phyloP scores from a whole-genome alignment of 1,139 yeast species.

The Lodderomyces parapsilosis region DNA sequence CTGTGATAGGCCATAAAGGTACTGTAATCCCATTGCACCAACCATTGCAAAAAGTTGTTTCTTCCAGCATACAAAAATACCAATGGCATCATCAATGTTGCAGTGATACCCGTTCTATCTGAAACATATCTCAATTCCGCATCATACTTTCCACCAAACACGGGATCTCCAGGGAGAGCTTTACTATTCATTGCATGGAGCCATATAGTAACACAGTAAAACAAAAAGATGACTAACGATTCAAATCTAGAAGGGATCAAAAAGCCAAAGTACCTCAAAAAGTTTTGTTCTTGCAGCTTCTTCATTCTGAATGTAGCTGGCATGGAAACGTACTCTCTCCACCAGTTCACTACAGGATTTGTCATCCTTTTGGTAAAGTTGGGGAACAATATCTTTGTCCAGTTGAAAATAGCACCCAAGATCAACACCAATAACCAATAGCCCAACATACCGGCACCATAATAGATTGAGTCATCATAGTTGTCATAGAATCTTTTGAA shows the following conservation, averaged over 20 bases:
- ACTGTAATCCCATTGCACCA: slow-evolving; percentile 38
- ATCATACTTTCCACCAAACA: slow-evolving; percentile 6
- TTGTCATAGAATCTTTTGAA: slow-evolving; percentile 23
- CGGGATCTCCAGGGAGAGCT: slow-evolving; percentile 22
- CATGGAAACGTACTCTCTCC: slow-evolving; percentile 15
- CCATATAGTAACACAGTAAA: slow-evolving; percentile 45
- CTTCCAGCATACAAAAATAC: slow-evolving; percentile 43
- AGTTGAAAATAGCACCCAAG: slow-evolving; percentile 38
- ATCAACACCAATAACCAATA: slow-evolving; percentile 51
- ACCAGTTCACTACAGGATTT: slow-evolving; percentile 1
- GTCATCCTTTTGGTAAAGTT: slow-evolving; percentile 15
- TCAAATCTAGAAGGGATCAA: slow-evolving; percentile 30
- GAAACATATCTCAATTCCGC: slow-evolving; percentile 30
- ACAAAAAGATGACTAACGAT: slow-evolving; percentile 30
- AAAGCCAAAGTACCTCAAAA: slow-evolving; percentile 16
- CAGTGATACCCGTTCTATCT: slow-evolving; percentile 34
- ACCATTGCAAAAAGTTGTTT: slow-evolving; percentile 42
- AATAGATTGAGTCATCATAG: slow-evolving; percentile 38
- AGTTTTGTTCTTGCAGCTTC: slow-evolving; percentile 16
- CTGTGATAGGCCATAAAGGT: slow-evolving; percentile 39
- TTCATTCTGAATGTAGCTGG: slow-evolving; percentile 28
- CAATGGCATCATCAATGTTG: slow-evolving; percentile 31
- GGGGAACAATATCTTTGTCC: slow-evolving; percentile 34
- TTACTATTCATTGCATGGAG: slow-evolving; percentile 27
- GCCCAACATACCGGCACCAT: slow-evolving; percentile 50